phyloP scores from a whole-genome alignment of 805 yeast genomes.

The Sugiyamaella smithiae region DNA sequence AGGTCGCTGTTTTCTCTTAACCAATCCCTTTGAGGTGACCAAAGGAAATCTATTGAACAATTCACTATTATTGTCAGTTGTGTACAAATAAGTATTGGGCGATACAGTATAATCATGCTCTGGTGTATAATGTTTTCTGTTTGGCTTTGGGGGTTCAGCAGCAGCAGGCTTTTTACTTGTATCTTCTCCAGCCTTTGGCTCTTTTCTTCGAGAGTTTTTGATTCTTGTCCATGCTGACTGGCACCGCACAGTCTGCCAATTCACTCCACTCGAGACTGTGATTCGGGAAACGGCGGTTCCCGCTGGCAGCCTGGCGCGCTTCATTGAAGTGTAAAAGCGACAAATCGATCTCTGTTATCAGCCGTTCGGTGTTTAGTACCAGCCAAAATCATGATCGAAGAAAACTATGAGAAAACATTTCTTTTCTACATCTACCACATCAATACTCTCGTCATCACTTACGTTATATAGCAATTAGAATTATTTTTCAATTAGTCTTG shows the following conservation, averaged over 20 bases:
- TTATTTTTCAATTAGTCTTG: too few species aligned
- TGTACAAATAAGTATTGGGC: slow-evolving; percentile 35
- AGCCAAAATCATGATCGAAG: too few species aligned
- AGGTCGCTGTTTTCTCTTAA: slow-evolving; percentile 49
- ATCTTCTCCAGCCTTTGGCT: neutral
- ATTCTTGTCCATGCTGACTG: slow-evolving; percentile 2
- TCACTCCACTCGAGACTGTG: too few species aligned
- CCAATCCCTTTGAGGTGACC: slow-evolving; percentile 38
- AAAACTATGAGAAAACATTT: too few species aligned
- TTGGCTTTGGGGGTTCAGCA: neutral
- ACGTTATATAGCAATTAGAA: too few species aligned
- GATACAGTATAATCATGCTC: slow-evolving; percentile 35
- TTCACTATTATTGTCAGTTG: slow-evolving; percentile 35
- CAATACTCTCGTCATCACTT: too few species aligned
- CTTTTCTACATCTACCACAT: too few species aligned
- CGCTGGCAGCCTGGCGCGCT: too few species aligned
- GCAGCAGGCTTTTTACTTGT: neutral
- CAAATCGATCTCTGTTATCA: too few species aligned
- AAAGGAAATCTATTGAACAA: slow-evolving; percentile 45
- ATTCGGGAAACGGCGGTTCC: too few species aligned
- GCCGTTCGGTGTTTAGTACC: too few species aligned
- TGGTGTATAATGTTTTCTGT: neutral
- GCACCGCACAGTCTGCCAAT: neutral
- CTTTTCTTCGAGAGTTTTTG: neutral
- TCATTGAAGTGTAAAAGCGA: too few species aligned